phyloP scores from a whole-genome alignment of 495 filamentous ascomycete genomes.

The Talaromyces nanjingensis region DNA sequence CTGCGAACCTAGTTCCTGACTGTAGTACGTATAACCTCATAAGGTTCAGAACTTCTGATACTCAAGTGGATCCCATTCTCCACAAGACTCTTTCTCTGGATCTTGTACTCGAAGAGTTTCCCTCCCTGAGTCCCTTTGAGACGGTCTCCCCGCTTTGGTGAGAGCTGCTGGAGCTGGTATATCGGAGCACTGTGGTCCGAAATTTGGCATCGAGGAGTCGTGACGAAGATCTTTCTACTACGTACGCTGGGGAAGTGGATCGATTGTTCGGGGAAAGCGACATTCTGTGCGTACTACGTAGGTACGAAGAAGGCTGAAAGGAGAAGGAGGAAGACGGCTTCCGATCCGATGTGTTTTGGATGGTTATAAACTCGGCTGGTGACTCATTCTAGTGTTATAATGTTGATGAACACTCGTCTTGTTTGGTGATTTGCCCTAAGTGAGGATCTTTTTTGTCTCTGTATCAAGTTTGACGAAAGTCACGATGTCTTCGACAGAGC shows the following conservation, averaged over 20 bases:
- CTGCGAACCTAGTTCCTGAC: not conserved
- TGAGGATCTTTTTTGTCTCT: not conserved
- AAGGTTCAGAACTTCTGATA: not conserved
- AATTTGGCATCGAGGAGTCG: not conserved
- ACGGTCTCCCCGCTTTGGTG: not conserved
- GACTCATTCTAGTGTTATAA: not conserved
- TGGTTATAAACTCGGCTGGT: not conserved
- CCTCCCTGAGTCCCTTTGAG: not conserved
- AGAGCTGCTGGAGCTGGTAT: not conserved
- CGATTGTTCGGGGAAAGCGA: not conserved
- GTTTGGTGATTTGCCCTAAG: not conserved
- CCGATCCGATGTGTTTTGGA: not conserved
- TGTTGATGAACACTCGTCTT: not conserved
- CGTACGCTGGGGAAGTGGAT: not conserved
- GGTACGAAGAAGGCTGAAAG: not conserved
- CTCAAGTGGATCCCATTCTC: not conserved
- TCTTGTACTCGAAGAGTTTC: not conserved
- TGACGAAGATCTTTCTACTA: not conserved
- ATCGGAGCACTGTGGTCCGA: not conserved
- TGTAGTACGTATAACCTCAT: not conserved
- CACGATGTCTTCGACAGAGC: conserved; percentile 16
- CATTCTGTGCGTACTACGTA: too few relatives aligned
- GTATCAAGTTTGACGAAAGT: not conserved
- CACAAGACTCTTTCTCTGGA: not conserved
- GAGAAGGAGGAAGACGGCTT: not conserved